Conservation (phyloP, 1,284 basidiomycete species). For the Uromyces viciae-fabae region DNA sequence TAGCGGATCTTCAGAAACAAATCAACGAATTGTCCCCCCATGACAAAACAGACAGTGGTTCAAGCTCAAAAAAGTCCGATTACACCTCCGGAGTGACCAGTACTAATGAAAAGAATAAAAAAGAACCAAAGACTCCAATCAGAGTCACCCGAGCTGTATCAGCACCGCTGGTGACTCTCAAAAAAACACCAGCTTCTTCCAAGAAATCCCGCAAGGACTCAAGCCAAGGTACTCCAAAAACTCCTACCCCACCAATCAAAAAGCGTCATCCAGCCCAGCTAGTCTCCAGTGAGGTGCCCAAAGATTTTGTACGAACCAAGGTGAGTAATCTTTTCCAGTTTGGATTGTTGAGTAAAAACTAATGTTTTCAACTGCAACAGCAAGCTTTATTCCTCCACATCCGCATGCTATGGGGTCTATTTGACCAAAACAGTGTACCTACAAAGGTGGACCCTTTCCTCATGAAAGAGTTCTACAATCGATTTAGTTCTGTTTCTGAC, state of each 20-base stretch:
- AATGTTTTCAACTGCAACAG: not conserved
- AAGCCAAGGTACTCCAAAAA: not conserved
- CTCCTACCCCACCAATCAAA: not conserved
- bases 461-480: not conserved
- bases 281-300: not conserved
- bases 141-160: not conserved
- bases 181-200: not conserved
- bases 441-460: not conserved
- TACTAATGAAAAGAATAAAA: not conserved
- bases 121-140: not conserved
- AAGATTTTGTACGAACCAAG: not conserved
- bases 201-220: not conserved
- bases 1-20: not conserved
- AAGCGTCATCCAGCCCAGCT: constrained; percentile 12
- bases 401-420: constrained; percentile 1
- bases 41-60: no score
- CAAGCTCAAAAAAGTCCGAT: not conserved
- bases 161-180: not conserved
- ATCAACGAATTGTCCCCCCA: not conserved
- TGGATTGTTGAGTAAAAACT: not conserved
- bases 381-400: constrained; percentile 7
- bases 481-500: not conserved
- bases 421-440: not conserved
- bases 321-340: no score
- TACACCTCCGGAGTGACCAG: not conserved